Conservation (phyloP, 768 basidiomycete genomes). For the Lactifluus volemus region DNA sequence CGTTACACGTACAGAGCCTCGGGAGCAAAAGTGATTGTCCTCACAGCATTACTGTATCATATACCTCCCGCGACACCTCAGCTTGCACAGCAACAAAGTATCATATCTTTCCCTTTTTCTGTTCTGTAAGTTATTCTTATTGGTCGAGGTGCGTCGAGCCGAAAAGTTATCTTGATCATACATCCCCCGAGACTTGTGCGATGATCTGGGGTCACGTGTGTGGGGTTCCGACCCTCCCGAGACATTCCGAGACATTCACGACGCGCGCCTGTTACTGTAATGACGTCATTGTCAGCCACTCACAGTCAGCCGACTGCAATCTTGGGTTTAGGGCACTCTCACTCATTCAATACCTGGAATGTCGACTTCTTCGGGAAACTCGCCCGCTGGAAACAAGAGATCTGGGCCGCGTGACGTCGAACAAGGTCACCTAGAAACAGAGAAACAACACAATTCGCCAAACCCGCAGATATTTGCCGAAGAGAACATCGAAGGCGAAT, state of each 20-base stretch:
- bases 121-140: not conserved
- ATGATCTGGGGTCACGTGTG: not conserved
- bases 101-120: not conserved
- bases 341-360: not conserved
- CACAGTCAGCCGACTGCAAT: not conserved
- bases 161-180: not conserved
- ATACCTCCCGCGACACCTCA: not conserved
- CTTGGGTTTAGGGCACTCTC: not conserved
- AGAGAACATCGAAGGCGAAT: conserved; percentile 5
- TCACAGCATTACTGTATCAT: not conserved
- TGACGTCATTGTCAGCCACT: not conserved
- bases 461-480: not conserved
- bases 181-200: too few species aligned
- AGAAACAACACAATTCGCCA: conserved; percentile 8
- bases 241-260: too few species aligned
- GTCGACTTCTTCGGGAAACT: conserved; percentile 3
- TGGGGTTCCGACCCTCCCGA: too few species aligned
- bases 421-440: conserved; percentile 7
- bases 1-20: conserved; percentile 26
- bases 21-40: conserved; percentile 27
- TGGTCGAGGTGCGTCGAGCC: not conserved
- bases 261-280: too few species aligned
- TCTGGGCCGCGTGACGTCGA: conserved; percentile 5
- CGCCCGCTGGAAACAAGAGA: not conserved
- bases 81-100: not conserved